Evolutionary conservation across 140 eudicot genomes (phyloP).

Genomic region (Flaveria floridana): DNA sequence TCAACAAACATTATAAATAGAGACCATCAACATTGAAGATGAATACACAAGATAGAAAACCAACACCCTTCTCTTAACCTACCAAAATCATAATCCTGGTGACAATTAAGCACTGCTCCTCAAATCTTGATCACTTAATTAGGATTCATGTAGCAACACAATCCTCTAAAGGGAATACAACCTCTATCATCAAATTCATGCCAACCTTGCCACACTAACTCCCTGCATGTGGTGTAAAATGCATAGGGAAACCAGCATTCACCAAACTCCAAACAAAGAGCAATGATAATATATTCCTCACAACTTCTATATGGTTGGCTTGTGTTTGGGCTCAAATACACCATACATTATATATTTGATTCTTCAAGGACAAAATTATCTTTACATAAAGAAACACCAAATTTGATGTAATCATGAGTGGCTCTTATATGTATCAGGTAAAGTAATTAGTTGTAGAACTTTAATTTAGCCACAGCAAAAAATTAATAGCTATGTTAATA

Average conservation of each 20-base stretch:
- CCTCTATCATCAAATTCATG: neutral
- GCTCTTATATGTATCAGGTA: neutral
- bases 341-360: neutral
- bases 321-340: neutral
- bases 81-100: too few species aligned
- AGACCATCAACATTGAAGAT: too few species aligned
- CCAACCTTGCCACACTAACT: constrained; percentile 1
- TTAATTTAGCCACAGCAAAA: neutral
- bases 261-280: constrained; percentile 13
- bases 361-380: neutral
- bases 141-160: too few species aligned
- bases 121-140: too few species aligned
- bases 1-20: too few species aligned
- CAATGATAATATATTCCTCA: neutral
- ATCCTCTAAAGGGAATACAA: neutral
- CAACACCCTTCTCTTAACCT: too few species aligned
- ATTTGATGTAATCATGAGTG: neutral
- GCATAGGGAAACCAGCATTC: constrained; percentile 12
- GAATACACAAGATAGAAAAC: too few species aligned
- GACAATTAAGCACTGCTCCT: too few species aligned
- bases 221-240: constrained; percentile 24
- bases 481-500: too few species aligned
- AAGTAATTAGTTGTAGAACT: neutral
- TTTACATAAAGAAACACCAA: neutral
- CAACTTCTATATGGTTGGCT: constrained; percentile 11